phyloP scores from a whole-genome alignment of 768 basidiomycete genomes.

The Erythrobasidium yunnanense region DNA sequence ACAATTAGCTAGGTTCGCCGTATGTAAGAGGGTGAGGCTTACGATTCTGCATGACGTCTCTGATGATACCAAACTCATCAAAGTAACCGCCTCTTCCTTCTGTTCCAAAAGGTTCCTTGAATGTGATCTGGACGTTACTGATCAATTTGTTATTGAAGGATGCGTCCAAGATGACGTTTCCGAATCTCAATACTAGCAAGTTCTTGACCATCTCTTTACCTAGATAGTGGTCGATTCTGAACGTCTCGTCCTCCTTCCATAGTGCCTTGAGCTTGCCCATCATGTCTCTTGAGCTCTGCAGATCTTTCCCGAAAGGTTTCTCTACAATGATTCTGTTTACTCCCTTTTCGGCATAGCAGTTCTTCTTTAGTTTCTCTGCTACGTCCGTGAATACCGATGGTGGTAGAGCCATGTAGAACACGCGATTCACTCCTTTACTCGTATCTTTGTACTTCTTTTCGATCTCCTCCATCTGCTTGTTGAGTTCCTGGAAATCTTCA shows the following conservation, averaged over 20 bases:
- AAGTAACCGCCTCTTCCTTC: conserved; percentile 99
- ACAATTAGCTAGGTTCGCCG: too few species aligned
- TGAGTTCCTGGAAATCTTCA: conserved; percentile 64
- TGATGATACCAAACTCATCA: conserved; percentile 98
- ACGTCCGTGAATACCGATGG: conserved; percentile 93
- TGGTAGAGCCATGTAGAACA: conserved; percentile 95
- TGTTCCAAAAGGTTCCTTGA: conserved; percentile 98
- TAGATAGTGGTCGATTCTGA: conserved; percentile 97
- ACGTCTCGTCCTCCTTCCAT: conserved; percentile 95
- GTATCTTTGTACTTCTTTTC: conserved; percentile 68
- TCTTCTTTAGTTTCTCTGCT: conserved; percentile 65
- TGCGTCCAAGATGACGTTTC: conserved; percentile 76
- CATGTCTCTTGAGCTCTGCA: conserved; percentile 68
- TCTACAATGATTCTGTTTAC: conserved; percentile 90
- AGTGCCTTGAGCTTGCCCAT: conserved; percentile 66
- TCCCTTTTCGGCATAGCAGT: conserved; percentile 63
- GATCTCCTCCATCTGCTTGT: conserved; percentile 62
- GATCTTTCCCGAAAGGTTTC: conserved; percentile 96
- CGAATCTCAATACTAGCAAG: conserved; percentile 85
- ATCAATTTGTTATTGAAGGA: conserved; percentile 94
- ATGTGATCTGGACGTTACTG: conserved; percentile 94
- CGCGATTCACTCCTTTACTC: conserved; percentile 46
- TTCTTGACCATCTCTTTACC: conserved; percentile 99
- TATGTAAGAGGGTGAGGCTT: too few species aligned
- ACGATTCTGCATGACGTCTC: conserved; percentile 97